A percentile compares a stretch with the other conserved stretches of the same genome.
These are phyloP conservation scores for Mortierella sp. DNA, from an alignment of 371 early-diverging fungal genomes.

Conservation along the genomic window DNA sequence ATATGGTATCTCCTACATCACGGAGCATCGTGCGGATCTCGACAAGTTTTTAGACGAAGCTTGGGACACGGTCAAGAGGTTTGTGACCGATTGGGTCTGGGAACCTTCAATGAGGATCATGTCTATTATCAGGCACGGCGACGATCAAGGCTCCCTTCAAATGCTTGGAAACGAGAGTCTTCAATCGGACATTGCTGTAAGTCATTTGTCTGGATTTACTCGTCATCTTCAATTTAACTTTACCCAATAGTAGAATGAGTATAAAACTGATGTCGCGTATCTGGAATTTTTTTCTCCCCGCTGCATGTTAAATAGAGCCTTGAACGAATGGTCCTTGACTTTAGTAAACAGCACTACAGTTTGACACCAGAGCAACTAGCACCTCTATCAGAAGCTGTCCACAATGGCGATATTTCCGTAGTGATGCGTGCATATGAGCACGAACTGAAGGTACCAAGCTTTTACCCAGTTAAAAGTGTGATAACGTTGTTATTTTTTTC, in stretches of 20 bases:
- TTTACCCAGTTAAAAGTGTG: neutral
- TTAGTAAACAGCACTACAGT: constrained; percentile 73
- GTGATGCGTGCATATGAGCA: constrained; percentile 84
- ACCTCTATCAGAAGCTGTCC: constrained; percentile 57
- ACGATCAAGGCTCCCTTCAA: constrained; percentile 71
- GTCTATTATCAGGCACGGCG: constrained; percentile 86
- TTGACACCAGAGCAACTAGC: constrained; percentile 54
- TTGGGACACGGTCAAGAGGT: constrained; percentile 64
- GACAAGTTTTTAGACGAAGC: constrained; percentile 56
- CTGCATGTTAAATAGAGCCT: constrained; percentile 65
- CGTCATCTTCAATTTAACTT: neutral
- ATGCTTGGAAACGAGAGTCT: constrained; percentile 82
- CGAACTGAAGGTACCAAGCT: constrained; percentile 71
- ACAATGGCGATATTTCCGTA: constrained; percentile 83
- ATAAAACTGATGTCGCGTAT: neutral
- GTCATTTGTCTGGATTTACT: constrained; percentile 12
- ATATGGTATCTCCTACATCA: constrained; percentile 52
- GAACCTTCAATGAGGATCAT: constrained; percentile 81
- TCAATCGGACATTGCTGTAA: constrained; percentile 81
- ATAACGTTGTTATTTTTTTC: too few relatives aligned
- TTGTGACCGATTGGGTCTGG: constrained; percentile 82
- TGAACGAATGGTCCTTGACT: constrained; percentile 89
- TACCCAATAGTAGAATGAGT: too few relatives aligned
- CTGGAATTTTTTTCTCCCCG: neutral
- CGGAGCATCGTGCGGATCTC: constrained; percentile 63